Conservation (phyloP, 768 basidiomycete genomes). For the Trametes cingulata region DNA sequence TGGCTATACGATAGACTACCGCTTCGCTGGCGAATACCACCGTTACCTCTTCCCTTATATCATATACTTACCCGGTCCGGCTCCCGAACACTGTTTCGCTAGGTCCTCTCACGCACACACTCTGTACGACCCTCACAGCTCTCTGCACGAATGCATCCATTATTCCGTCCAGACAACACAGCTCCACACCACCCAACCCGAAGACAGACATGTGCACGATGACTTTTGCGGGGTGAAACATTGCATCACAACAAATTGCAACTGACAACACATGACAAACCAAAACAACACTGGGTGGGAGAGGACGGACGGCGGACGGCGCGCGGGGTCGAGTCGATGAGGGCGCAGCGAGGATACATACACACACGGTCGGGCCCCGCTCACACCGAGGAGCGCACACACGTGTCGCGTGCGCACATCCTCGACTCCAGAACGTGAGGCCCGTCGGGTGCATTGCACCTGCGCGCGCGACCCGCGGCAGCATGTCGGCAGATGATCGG, state of each 20-base stretch:
- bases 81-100: not conserved
- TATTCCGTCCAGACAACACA: not conserved
- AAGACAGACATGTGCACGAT: slow-evolving; percentile 3
- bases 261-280: slow-evolving; percentile 28
- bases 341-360: not conserved
- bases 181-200: not conserved
- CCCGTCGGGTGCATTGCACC: not conserved
- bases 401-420: slow-evolving; percentile 4
- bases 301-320: not conserved
- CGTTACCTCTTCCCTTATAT: not conserved
- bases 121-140: not conserved
- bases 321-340: not conserved
- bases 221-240: slow-evolving; percentile 18
- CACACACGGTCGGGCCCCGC: slow-evolving; percentile 4
- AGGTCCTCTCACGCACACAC: not conserved
- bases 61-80: not conserved
- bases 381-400: slow-evolving; percentile 21
- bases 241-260: slow-evolving; percentile 30
- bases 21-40: not conserved
- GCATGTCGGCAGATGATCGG: not conserved
- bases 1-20: not conserved
- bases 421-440: slow-evolving; percentile 20
- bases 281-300: slow-evolving; percentile 23
- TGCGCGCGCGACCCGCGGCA: not conserved
- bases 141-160: slow-evolving; percentile 1